phyloP scores from a whole-genome alignment of 169 alveolate species.

The Eimeria sp. region DNA sequence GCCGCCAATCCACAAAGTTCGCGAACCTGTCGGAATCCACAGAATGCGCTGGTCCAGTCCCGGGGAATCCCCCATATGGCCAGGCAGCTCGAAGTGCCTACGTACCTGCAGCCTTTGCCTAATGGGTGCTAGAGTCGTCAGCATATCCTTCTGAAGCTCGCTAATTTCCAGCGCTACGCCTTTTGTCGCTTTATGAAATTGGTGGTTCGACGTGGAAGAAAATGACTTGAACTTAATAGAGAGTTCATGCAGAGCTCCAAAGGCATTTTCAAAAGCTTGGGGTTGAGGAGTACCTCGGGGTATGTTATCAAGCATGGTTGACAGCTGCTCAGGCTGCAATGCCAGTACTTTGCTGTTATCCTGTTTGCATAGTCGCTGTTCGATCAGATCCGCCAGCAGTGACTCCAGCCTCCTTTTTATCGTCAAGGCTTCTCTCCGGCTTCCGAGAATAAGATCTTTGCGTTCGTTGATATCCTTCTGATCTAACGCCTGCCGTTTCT shows the following conservation, averaged over 20 bases:
- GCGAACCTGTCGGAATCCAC: not conserved
- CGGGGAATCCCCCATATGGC: not conserved
- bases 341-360: conserved; percentile 51
- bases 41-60: not conserved
- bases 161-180: conserved; percentile 41
- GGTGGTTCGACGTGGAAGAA: conserved; percentile 24
- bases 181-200: conserved; percentile 25
- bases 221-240: conserved; percentile 26
- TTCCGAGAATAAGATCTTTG: conserved; percentile 44
- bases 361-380: conserved; percentile 49
- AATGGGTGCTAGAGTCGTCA: conserved; percentile 21
- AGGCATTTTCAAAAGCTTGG: conserved; percentile 70
- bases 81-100: not conserved
- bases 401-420: conserved; percentile 55
- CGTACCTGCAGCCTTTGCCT: conserved; percentile 42
- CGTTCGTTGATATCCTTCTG: conserved; percentile 33
- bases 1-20: not conserved
- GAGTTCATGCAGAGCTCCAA: conserved; percentile 57
- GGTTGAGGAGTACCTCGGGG: conserved; percentile 64
- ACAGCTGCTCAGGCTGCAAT: conserved; percentile 44
- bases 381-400: conserved; percentile 56
- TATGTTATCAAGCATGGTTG: conserved; percentile 6
- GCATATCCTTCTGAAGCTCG: conserved; percentile 43
- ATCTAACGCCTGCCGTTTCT: conserved; percentile 51
- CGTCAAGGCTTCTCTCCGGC: conserved; percentile 1